Percentiles rank a stretch among this genome's conserved stretches.
phyloP scores from a whole-genome alignment of 148 eudicot species.

The Silene conica region DNA sequence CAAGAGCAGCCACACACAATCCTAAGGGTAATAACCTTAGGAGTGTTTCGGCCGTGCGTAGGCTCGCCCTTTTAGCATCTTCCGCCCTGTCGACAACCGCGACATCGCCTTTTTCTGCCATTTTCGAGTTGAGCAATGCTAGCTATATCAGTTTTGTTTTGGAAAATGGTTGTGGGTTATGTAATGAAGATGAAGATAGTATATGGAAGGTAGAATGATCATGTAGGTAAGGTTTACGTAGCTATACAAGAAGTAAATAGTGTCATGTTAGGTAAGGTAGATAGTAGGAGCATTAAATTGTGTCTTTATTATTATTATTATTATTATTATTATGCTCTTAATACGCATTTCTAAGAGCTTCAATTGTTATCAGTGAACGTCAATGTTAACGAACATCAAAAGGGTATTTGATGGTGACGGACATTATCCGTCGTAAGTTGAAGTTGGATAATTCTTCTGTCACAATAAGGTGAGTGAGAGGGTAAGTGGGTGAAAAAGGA shows the following conservation, averaged over 20 bases:
- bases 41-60: slow-evolving; percentile 67
- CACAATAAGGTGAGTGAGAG: too few relatives aligned
- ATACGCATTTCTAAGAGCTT: slow-evolving; percentile 21
- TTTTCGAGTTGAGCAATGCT: background rate
- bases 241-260: background rate
- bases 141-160: too few relatives aligned
- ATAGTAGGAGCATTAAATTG: slow-evolving; percentile 22
- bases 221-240: background rate
- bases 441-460: too few relatives aligned
- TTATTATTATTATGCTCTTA: background rate
- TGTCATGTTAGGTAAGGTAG: slow-evolving; percentile 11
- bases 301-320: slow-evolving; percentile 6
- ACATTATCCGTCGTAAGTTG: too few relatives aligned
- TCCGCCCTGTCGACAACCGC: background rate
- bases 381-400: too few relatives aligned
- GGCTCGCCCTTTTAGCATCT: slow-evolving; percentile 31
- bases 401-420: too few relatives aligned
- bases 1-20: slow-evolving; percentile 59
- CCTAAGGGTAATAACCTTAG: slow-evolving; percentile 71
- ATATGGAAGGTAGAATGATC: background rate
- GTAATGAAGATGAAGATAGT: too few relatives aligned
- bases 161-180: too few relatives aligned
- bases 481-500: too few relatives aligned
- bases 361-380: too few relatives aligned
- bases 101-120: background rate